These are phyloP conservation scores for Xerocomellus intermedius DNA, from an alignment of 768 basidiomycete species.

Conservation along the genomic window DNA sequence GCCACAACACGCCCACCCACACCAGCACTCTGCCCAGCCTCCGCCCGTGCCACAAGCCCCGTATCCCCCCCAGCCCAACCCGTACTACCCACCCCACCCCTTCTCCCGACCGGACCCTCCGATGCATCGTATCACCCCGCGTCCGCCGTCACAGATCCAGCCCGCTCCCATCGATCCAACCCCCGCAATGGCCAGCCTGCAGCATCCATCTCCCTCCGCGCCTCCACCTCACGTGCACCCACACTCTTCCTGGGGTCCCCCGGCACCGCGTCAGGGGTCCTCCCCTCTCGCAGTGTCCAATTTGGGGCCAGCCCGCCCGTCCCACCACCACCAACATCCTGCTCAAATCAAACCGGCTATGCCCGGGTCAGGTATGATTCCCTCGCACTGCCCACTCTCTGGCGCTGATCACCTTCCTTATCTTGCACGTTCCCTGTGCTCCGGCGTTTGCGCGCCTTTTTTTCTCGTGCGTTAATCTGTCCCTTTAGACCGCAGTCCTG, in stretches of 20 bases:
- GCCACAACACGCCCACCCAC: conserved; percentile 28
- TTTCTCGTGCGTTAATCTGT: conserved; percentile 4
- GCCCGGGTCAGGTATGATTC: conserved; percentile 29
- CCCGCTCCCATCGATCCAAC: conserved; percentile 26
- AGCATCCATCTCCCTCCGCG: conserved; percentile 31
- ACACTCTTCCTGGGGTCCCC: conserved; percentile 33
- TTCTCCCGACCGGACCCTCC: conserved; percentile 19
- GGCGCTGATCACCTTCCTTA: conserved; percentile 7
- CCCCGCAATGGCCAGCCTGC: conserved; percentile 34
- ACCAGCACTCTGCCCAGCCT: conserved; percentile 14
- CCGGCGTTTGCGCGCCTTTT: conserved; percentile 4
- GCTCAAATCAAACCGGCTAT: conserved; percentile 34
- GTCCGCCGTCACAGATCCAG: conserved; percentile 34
- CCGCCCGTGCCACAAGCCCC: conserved; percentile 17
- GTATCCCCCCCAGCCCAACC: conserved; percentile 25
- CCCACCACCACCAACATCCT: conserved; percentile 29
- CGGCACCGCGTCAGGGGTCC: conserved; percentile 32
- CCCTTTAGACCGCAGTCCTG: conserved; percentile 29
- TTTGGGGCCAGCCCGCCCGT: conserved; percentile 23
- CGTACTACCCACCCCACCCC: conserved; percentile 19
- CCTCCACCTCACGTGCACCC: conserved; percentile 33
- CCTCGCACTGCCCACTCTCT: neutral
- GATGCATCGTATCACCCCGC: conserved; percentile 31
- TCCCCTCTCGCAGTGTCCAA: conserved; percentile 26
- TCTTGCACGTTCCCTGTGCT: neutral